phyloP scores from a whole-genome alignment of 1,284 basidiomycete species.

The Sporisorium scitamineum region DNA sequence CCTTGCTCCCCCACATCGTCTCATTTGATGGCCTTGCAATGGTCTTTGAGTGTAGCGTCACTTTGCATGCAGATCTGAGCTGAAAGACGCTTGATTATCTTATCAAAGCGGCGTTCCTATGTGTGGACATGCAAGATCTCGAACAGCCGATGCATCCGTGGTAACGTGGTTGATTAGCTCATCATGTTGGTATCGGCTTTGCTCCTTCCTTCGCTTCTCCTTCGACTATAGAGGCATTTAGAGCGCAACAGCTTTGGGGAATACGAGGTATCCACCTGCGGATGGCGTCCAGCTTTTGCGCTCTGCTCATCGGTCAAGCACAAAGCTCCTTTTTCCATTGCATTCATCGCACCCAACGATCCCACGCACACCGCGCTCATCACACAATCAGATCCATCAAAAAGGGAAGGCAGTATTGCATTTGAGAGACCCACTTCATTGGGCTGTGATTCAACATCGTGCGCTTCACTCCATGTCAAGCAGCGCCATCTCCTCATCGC shows the following conservation, averaged over 20 bases:
- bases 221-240: not conserved
- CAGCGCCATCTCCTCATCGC: slow-evolving; percentile 62
- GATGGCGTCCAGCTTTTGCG: too few species aligned
- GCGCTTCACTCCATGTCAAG: slow-evolving; percentile 33
- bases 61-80: not conserved
- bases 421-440: not conserved
- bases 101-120: not conserved
- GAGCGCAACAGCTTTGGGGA: too few species aligned
- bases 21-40: not conserved
- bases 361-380: not conserved
- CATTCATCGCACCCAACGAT: not conserved
- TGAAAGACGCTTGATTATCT: not conserved
- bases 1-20: not conserved
- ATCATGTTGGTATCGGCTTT: not conserved
- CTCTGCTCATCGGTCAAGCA: too few species aligned
- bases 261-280: too few species aligned
- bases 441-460: not conserved
- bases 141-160: too few species aligned
- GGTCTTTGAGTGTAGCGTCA: not conserved
- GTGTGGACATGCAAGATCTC: too few species aligned
- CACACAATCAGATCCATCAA: not conserved
- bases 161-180: not conserved
- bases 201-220: not conserved
- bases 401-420: not conserved
- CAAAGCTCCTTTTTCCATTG: too few species aligned